Base-by-base conservation (phyloP, 176 grass and related monocot species). In the Alopecurus myosuroides region DNA sequence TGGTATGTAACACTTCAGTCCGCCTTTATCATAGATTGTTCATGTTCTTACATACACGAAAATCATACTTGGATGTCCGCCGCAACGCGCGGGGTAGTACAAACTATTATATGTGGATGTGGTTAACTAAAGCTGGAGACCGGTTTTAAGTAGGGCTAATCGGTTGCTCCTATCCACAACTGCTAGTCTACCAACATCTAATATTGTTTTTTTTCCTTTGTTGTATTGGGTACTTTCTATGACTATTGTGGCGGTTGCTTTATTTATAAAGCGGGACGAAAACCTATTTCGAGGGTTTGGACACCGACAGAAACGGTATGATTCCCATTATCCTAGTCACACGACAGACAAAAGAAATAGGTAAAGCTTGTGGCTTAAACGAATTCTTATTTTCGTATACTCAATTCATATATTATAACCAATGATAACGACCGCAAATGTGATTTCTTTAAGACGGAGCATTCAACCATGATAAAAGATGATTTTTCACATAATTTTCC, bases 161-260 rank as follows among this genome's bases (percentile, higher is more conserved):
- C 44, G 26, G 72, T 82, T 55, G 51, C 52, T 33, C 64, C 64
- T 82, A 86, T 86, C 83, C 34, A n/a, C 31, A 50, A 3, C 40
- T 5, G 7, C 50, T 37, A 69, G 34, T 83, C 74, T 36, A 62
- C 37, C 73, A 1, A 62, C 36, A 40, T 70, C 4, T 4, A 61
- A 29, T 34, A n/a, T n/a, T n/a, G n/a, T n/a, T n/a, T n/a, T n/a
- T n/a, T n/a, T n/a, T n/a, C n/a, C n/a, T n/a, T n/a, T n/a, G n/a
- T n/a, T n/a, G n/a, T n/a, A n/a, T n/a, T n/a, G n/a, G n/a, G n/a
- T n/a, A n/a, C n/a, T n/a, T n/a, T n/a, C n/a, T n/a, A n/a, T n/a
- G n/a, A n/a, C n/a, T n/a, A n/a, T n/a, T n/a, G n/a, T n/a, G n/a
- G n/a, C n/a, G n/a, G n/a, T n/a, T n/a, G n/a, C n/a, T n/a, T n/a